Base-by-base conservation (phyloP, 169 alveolate genomes). In the Plasmodium gallinaceum region DNA sequence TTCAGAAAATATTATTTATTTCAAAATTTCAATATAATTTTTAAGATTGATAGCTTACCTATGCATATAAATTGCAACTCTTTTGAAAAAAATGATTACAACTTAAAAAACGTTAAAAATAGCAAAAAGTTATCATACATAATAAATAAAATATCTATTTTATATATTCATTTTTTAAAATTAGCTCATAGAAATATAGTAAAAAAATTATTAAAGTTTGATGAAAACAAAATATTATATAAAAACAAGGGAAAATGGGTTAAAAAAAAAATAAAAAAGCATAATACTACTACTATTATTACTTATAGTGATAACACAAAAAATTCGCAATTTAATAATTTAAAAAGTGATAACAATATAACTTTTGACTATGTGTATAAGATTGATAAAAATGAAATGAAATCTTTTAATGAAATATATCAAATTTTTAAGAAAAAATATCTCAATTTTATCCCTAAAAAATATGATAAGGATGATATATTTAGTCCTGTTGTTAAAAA, bases 141-240 rank as follows among this genome's bases (percentile, higher is more conserved):
- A 43, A 14, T 83, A 14, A 58, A 52, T 24, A 69, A 58, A 10
- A 43, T 83, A 57, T 83, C 91, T 64, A 52, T 42, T 51, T 37
- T 83, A 58, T 83, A 83, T 83, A 48, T 16, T 14, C 83, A 83
- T 45, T 83, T 83, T 68, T 70, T 83, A 64, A 66, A 42, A 46
- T 60, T 83, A 61, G 91, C 91, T 16, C 85, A 69, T 60, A 51
- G 91, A 57, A 83, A 83, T 83, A 58, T 74, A 39, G 72, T 83
- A 61, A 83, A 83, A 61, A 83, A 83, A 58, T 20, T 83, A 62
- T 57, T 83, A 26, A 83, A 83, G 32, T 57, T 39, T 20, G 91
- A 83, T 57, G 18, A 74, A 52, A 70, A 24, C 32, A 66, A 45
- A 61, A 62, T 83, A 45, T 62, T 83, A 24, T 83, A 62, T 37